Percentiles rank a stretch among this genome's conserved stretches.
phyloP scores from a whole-genome alignment of 2,329 filamentous ascomycete genomes.

The Dendryphion nanum region DNA sequence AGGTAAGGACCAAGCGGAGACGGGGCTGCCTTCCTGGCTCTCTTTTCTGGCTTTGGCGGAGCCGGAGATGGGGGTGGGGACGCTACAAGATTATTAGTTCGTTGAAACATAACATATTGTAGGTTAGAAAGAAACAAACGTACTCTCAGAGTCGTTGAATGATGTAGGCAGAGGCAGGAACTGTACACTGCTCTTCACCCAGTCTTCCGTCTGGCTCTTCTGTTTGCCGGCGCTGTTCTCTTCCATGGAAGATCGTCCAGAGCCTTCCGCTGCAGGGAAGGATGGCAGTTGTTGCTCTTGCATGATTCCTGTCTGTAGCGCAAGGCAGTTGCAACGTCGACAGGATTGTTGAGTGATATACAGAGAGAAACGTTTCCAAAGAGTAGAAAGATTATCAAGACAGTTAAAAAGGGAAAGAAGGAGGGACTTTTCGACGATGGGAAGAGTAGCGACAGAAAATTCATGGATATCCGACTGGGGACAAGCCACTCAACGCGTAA shows the following conservation, averaged over 20 bases:
- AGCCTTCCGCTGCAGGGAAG: conserved; percentile 9
- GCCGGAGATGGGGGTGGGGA: conserved; percentile 1
- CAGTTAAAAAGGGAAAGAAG: conserved; percentile 1
- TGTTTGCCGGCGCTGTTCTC: background rate
- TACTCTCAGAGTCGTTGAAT: too few relatives aligned
- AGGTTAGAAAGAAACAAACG: too few relatives aligned
- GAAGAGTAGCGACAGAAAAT: conserved; percentile 2
- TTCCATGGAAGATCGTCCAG: conserved; percentile 17
- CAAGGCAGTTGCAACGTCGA: conserved; percentile 14
- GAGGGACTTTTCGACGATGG: background rate
- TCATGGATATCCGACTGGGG: conserved; percentile 6
- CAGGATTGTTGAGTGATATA: conserved; percentile 12
- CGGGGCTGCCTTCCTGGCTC: conserved; percentile 1
- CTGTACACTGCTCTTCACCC: background rate
- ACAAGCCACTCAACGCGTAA: background rate
- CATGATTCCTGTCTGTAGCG: conserved; percentile 14
- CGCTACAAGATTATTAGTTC: too few relatives aligned
- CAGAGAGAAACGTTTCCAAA: conserved; percentile 5
- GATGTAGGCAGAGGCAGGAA: too few relatives aligned
- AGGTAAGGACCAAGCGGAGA: conserved; percentile 2
- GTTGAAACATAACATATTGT: too few relatives aligned
- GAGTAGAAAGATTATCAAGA: conserved; percentile 9
- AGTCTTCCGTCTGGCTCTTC: background rate
- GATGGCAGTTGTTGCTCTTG: conserved; percentile 14
- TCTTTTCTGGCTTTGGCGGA: conserved; percentile 5